A percentile compares a stretch with the other conserved stretches of the same genome.
Evolutionary conservation across 108 stramenopile species (phyloP).

Genomic region (Cyclostephanos invisitatus): DNA sequence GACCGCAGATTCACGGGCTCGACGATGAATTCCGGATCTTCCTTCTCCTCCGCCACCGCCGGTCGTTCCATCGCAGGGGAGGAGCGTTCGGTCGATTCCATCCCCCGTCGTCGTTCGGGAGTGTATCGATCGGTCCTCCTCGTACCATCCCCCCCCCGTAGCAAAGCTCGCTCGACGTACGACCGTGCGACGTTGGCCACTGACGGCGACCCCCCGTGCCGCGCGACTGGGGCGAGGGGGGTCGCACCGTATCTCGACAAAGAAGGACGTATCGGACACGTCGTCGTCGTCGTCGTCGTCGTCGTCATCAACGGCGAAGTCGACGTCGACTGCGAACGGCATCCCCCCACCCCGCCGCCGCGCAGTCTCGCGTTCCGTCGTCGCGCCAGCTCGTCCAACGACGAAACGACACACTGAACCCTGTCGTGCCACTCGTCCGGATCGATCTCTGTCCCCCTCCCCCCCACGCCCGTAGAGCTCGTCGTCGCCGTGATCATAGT

Average conservation of each 20-base stretch:
- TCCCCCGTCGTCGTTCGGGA: neutral
- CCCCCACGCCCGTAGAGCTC: neutral
- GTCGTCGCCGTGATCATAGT: neutral
- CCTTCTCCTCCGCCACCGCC: neutral
- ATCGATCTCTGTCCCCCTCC: conserved; percentile 3
- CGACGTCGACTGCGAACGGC: neutral
- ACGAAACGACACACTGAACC: conserved; percentile 27
- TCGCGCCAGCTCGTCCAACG: conserved; percentile 28
- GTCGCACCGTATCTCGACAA: conserved; percentile 2
- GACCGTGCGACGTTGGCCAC: conserved; percentile 22
- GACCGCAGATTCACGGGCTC: neutral
- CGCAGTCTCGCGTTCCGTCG: too few relatives aligned
- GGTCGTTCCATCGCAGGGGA: neutral
- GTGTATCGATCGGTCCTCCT: neutral
- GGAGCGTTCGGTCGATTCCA: neutral
- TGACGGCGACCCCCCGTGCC: neutral
- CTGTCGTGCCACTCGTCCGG: conserved; percentile 33
- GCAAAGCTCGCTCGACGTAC: conserved; percentile 14
- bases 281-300: neutral
- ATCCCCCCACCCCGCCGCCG: neutral
- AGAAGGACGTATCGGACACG: neutral
- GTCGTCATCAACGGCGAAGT: too few relatives aligned
- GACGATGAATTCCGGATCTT: neutral
- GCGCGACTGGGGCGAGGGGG: neutral
- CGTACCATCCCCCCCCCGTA: conserved; percentile 4